phyloP scores from a whole-genome alignment of 2,329 filamentous ascomycete species.

The Cordyceps fumosorosea region DNA sequence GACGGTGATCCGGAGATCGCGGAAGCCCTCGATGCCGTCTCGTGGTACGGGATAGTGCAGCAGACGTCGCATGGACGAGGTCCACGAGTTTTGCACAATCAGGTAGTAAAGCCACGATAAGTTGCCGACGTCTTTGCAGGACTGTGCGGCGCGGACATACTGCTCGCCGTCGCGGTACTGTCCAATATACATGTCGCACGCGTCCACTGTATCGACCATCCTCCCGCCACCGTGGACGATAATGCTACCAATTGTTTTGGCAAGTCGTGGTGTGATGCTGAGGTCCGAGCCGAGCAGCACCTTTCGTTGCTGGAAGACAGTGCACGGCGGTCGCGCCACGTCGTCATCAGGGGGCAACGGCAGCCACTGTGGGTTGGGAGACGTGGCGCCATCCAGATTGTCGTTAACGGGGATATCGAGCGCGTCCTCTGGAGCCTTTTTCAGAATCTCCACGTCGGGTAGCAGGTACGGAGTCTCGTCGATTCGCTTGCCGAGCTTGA shows the following conservation, averaged over 20 bases:
- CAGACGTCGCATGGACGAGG: conserved; percentile 71
- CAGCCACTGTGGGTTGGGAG: conserved; percentile 37
- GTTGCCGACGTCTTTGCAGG: conserved; percentile 80
- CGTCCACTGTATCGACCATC: conserved; percentile 56
- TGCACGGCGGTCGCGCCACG: conserved; percentile 45
- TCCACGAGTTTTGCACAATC: conserved; percentile 84
- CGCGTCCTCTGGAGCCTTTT: conserved; percentile 46
- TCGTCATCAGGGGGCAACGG: conserved; percentile 36
- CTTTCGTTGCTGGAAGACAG: conserved; percentile 71
- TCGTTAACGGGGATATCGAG: conserved; percentile 51
- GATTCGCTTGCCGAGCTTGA: conserved; percentile 86
- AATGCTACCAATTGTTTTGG: conserved; percentile 61
- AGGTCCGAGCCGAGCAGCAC: conserved; percentile 74
- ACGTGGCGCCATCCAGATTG: conserved; percentile 62
- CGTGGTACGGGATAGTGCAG: conserved; percentile 85
- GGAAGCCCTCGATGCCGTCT: conserved; percentile 72
- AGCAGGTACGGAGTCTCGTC: conserved; percentile 80
- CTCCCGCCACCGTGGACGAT: conserved; percentile 65
- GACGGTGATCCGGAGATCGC: conserved; percentile 71
- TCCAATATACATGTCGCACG: conserved; percentile 79
- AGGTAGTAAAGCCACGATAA: conserved; percentile 90
- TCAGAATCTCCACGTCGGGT: conserved; percentile 80
- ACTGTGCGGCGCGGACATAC: conserved; percentile 69
- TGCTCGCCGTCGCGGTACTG: conserved; percentile 76
- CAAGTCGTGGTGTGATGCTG: conserved; percentile 59